These are phyloP conservation scores for Acrocalymma vagum DNA, from an alignment of 2,329 filamentous ascomycete genomes.

Conservation along the genomic window DNA sequence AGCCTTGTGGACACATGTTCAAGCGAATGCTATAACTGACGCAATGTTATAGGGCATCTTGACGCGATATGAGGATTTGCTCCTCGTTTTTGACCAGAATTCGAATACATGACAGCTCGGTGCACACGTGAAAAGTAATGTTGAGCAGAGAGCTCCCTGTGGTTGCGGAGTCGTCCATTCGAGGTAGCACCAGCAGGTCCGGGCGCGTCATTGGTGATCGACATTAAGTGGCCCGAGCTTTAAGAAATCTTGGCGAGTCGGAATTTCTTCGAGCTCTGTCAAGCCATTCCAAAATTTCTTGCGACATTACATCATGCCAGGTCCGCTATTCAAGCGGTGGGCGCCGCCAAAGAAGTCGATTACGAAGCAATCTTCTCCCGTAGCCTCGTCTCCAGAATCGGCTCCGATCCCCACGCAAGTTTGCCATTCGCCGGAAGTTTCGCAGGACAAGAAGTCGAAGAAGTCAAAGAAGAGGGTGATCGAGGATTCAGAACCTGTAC, in stretches of 20 bases:
- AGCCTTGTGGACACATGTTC: conserved; percentile 11
- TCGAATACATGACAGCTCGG: conserved; percentile 32
- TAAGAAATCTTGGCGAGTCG: conserved; percentile 37
- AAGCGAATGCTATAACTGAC: conserved; percentile 52
- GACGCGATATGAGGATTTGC: conserved; percentile 23
- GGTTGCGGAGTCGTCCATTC: conserved; percentile 12
- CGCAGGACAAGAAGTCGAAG: no score
- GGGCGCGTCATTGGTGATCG: conserved; percentile 33
- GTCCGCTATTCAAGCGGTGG: conserved; percentile 57
- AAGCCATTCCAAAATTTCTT: conserved; percentile 4
- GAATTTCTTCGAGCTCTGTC: conserved; percentile 26
- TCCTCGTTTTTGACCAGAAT: conserved; percentile 21
- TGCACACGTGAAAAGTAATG: conserved; percentile 7
- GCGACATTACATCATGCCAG: conserved; percentile 50
- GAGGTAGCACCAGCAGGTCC: background rate
- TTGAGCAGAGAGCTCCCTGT: conserved; percentile 4
- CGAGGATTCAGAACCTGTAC: conserved; percentile 5
- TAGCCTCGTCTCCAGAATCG: conserved; percentile 14
- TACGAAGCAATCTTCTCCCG: conserved; percentile 8
- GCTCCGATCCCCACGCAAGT: background rate
- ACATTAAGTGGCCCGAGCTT: conserved; percentile 27
- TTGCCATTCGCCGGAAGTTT: no score
- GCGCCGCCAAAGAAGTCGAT: conserved; percentile 47
- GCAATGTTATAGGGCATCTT: conserved; percentile 76
- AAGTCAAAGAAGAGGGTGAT: background rate